phyloP scores from a whole-genome alignment of 179 eudicot genomes.

The Silene noctiflora region DNA sequence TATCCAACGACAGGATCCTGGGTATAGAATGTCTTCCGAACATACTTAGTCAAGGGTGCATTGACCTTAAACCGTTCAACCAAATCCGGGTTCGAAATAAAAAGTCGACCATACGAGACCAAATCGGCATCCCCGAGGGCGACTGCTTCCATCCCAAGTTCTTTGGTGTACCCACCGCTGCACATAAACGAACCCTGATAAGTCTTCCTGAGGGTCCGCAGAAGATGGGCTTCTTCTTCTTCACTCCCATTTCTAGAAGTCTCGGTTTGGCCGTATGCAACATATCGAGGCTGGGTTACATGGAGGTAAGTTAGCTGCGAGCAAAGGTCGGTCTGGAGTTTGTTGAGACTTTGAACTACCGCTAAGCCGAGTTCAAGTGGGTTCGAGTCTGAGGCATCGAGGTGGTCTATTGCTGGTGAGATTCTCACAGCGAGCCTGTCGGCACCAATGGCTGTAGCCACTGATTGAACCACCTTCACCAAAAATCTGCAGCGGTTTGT shows the following conservation, averaged over 20 bases:
- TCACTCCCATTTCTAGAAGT: constrained; percentile 47
- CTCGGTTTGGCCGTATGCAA: constrained; percentile 62
- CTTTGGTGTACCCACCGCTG: constrained; percentile 66
- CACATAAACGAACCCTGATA: constrained; percentile 61
- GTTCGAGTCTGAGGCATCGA: constrained; percentile 70
- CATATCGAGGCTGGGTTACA: constrained; percentile 73
- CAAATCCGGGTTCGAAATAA: constrained; percentile 73
- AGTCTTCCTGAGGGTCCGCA: constrained; percentile 47
- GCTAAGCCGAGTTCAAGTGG: constrained; percentile 65
- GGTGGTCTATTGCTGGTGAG: constrained; percentile 82
- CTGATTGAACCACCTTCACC: constrained; percentile 51
- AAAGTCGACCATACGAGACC: constrained; percentile 63
- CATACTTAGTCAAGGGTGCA: constrained; percentile 58
- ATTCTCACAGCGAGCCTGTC: constrained; percentile 58
- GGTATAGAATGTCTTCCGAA: constrained; percentile 65
- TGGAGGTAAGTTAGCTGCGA: constrained; percentile 59
- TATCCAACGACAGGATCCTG: constrained; percentile 76
- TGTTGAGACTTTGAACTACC: constrained; percentile 58
- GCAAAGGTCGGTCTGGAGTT: constrained; percentile 37
- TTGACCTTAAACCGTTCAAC: constrained; percentile 54
- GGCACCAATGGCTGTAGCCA: constrained; percentile 58
- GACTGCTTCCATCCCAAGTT: constrained; percentile 61
- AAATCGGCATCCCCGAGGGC: constrained; percentile 69
- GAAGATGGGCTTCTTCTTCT: constrained; percentile 49
- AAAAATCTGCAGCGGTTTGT: constrained; percentile 64